phyloP scores from a whole-genome alignment of 305 asterid genomes.

The Rubia balearica region DNA sequence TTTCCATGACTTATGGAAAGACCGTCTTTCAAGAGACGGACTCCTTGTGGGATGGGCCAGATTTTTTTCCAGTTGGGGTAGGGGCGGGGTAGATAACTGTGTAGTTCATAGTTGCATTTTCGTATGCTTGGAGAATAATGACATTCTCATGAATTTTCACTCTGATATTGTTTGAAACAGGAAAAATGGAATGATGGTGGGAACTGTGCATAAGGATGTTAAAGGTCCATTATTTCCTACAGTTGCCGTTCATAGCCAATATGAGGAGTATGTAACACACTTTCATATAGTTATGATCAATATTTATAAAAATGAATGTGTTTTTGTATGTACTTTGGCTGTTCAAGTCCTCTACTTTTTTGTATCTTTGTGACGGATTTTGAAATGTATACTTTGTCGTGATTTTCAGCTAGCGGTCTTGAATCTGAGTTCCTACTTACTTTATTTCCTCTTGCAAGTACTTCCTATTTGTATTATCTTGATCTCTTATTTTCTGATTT shows the following conservation, averaged over 20 bases:
- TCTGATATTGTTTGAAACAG: slow-evolving; percentile 33
- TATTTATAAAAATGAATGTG: neutral
- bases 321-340: too few relatives aligned
- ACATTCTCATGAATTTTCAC: slow-evolving; percentile 16
- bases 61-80: neutral
- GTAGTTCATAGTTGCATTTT: neutral
- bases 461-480: neutral
- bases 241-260: slow-evolving; percentile 88
- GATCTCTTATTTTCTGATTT: neutral
- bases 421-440: neutral
- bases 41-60: neutral
- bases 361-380: neutral
- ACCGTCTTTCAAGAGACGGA: too few relatives aligned
- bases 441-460: neutral
- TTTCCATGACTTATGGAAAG: too few relatives aligned
- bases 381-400: neutral
- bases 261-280: slow-evolving; percentile 72
- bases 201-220: slow-evolving; percentile 67
- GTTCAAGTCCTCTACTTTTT: neutral
- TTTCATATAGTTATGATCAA: slow-evolving; percentile 1
- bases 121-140: slow-evolving; percentile 4
- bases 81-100: neutral
- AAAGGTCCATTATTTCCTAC: slow-evolving; percentile 81
- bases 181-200: slow-evolving; percentile 79
- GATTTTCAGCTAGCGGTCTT: neutral